Percentiles rank a stretch among this genome's conserved stretches.
phyloP scores from a whole-genome alignment of 1,284 basidiomycete species.

The Pyrrhoderma noxium region DNA sequence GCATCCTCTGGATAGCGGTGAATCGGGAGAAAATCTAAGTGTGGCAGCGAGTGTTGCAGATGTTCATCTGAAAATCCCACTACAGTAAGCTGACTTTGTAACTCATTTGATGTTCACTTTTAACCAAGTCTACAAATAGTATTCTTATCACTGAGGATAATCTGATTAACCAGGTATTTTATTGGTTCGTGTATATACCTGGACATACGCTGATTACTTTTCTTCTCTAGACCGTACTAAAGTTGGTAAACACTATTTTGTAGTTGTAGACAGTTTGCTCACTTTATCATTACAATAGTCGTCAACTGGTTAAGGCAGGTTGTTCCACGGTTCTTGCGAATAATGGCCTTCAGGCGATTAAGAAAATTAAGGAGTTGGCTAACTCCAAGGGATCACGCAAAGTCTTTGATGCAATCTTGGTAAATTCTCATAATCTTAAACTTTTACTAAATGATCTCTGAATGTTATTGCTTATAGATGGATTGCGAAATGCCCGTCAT shows the following conservation, averaged over 20 bases:
- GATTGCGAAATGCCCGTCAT: slow-evolving; percentile 28
- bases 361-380: slow-evolving; percentile 19
- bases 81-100: slow-evolving; percentile 4
- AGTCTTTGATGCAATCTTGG: slow-evolving; percentile 24
- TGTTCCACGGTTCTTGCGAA: slow-evolving; percentile 23
- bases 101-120: not conserved
- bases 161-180: slow-evolving; percentile 22
- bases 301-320: slow-evolving; percentile 24
- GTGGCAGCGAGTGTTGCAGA: not conserved
- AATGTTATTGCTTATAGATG: slow-evolving; percentile 20
- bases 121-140: slow-evolving; percentile 1
- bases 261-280: not conserved
- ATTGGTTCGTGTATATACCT: not conserved
- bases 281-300: slow-evolving; percentile 13
- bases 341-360: slow-evolving; percentile 25
- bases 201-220: not conserved
- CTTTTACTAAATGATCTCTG: not conserved
- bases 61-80: not conserved
- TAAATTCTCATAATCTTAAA: slow-evolving; percentile 10
- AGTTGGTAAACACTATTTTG: slow-evolving; percentile 15
- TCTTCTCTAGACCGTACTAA: slow-evolving; percentile 22
- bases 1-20: not conserved
- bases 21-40: not conserved
- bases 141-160: slow-evolving; percentile 26
- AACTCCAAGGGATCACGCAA: slow-evolving; percentile 9